Evolutionary conservation across 2,329 filamentous ascomycete genomes (phyloP).

Genomic region (Calonectria pseudoturangicola): DNA sequence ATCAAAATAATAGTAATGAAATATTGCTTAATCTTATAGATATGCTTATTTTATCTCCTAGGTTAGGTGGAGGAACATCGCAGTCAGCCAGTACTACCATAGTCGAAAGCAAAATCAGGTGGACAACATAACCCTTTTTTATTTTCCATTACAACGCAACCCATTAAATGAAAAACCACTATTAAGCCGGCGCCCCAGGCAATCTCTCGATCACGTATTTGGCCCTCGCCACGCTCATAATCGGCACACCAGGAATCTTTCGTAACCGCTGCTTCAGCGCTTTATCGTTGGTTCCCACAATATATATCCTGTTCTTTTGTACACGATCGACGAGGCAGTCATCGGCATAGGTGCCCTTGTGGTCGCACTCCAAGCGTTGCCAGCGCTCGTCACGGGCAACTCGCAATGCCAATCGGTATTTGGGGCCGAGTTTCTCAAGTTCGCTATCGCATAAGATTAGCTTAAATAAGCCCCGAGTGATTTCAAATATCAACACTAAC

Average conservation of each 20-base stretch:
- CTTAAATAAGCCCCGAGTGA: neutral
- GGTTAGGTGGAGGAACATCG: neutral
- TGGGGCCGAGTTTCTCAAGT: slow-evolving; percentile 90
- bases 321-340: slow-evolving; percentile 88
- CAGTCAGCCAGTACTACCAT: neutral
- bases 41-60: slow-evolving; percentile 10
- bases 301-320: slow-evolving; percentile 84
- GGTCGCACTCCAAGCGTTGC: slow-evolving; percentile 89
- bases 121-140: slow-evolving; percentile 32
- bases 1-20: neutral
- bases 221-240: slow-evolving; percentile 88
- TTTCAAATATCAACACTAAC: neutral
- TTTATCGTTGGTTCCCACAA: slow-evolving; percentile 85
- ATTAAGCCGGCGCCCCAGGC: slow-evolving; percentile 84
- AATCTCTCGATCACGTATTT: slow-evolving; percentile 97
- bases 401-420: slow-evolving; percentile 89
- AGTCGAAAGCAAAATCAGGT: neutral
- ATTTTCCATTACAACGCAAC: slow-evolving; percentile 28
- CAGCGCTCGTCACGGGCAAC: slow-evolving; percentile 94
- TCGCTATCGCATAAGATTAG: slow-evolving; percentile 77
- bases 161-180: slow-evolving; percentile 34
- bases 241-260: slow-evolving; percentile 81
- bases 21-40: neutral
- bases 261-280: slow-evolving; percentile 88
- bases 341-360: slow-evolving; percentile 89